phyloP scores from a whole-genome alignment of 2,329 filamentous ascomycete species.

The Penicillium fuscoglaucum region DNA sequence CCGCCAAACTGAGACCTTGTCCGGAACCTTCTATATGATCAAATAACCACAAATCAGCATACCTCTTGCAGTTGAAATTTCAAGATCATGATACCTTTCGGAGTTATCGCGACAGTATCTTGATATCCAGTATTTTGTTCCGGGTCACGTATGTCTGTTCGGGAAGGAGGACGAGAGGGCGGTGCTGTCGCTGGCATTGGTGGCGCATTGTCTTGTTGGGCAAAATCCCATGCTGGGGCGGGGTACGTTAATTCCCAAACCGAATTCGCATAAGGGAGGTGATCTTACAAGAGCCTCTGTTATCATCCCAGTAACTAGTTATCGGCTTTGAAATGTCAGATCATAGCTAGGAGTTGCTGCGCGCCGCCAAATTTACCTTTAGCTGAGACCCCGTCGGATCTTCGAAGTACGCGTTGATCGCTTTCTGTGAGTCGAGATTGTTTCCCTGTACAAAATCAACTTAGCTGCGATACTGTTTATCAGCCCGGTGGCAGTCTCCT shows the following conservation, averaged over 20 bases:
- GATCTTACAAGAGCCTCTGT: conserved; percentile 29
- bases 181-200: conserved; percentile 39
- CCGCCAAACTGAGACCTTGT: conserved; percentile 41
- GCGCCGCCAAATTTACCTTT: conserved; percentile 28
- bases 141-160: conserved; percentile 37
- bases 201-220: conserved; percentile 38
- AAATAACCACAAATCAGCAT: conserved; percentile 20
- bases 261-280: background rate
- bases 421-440: conserved; percentile 46
- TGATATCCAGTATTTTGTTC: conserved; percentile 23
- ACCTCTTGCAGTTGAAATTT: conserved; percentile 14
- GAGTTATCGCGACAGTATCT: conserved; percentile 26
- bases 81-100: conserved; percentile 28
- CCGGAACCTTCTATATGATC: conserved; percentile 21
- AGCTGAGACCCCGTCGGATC: conserved; percentile 40
- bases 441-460: conserved; percentile 39
- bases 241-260: conserved; percentile 4
- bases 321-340: conserved; percentile 20
- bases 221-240: conserved; percentile 39
- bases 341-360: background rate
- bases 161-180: conserved; percentile 51
- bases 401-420: conserved; percentile 51
- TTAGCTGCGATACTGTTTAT: conserved; percentile 12
- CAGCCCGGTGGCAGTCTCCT: background rate
- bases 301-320: conserved; percentile 27